phyloP scores from a whole-genome alignment of 1,284 basidiomycete genomes.

The Cutaneotrichosporon daszewskae region DNA sequence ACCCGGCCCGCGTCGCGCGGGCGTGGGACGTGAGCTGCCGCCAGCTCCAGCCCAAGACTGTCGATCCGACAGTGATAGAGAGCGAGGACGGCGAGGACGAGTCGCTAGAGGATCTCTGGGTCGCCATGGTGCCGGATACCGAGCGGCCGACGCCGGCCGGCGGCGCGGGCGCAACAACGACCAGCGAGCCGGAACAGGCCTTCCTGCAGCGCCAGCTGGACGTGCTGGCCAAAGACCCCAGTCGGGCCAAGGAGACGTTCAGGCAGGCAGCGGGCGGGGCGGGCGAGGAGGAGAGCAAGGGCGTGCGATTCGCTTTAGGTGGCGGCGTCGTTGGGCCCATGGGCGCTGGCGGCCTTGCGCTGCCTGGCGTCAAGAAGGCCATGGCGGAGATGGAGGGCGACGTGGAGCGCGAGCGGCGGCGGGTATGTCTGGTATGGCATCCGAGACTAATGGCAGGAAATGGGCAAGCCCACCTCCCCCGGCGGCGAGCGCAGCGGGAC shows the following conservation, averaged over 20 bases:
- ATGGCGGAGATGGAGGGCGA: constrained; percentile 73
- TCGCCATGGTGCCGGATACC: constrained; percentile 43
- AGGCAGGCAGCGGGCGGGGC: constrained; percentile 59
- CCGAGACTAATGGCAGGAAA: constrained; percentile 21
- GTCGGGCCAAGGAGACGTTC: constrained; percentile 78
- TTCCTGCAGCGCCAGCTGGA: constrained; percentile 86
- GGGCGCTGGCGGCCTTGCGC: constrained; percentile 69
- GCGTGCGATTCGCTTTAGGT: constrained; percentile 39
- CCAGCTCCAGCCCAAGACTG: background rate
- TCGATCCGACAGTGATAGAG: background rate
- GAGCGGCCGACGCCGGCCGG: constrained; percentile 18
- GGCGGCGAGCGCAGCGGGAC: constrained; percentile 21
- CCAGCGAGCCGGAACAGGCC: constrained; percentile 63
- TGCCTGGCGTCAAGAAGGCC: constrained; percentile 79
- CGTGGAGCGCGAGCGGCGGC: constrained; percentile 33
- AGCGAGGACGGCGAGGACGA: constrained; percentile 46
- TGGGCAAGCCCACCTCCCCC: constrained; percentile 21
- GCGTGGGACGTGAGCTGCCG: constrained; percentile 63
- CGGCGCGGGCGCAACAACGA: constrained; percentile 18
- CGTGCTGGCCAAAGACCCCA: constrained; percentile 76
- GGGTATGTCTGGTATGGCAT: constrained; percentile 24
- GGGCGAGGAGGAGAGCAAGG: background rate
- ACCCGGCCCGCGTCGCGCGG: constrained; percentile 69
- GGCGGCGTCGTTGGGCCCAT: constrained; percentile 74
- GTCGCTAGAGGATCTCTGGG: constrained; percentile 43